Evolutionary conservation across 2,329 filamentous ascomycete species (phyloP), one percentile per base, ranked within the genome.

Genomic region (Penicillium decumbens): DNA sequence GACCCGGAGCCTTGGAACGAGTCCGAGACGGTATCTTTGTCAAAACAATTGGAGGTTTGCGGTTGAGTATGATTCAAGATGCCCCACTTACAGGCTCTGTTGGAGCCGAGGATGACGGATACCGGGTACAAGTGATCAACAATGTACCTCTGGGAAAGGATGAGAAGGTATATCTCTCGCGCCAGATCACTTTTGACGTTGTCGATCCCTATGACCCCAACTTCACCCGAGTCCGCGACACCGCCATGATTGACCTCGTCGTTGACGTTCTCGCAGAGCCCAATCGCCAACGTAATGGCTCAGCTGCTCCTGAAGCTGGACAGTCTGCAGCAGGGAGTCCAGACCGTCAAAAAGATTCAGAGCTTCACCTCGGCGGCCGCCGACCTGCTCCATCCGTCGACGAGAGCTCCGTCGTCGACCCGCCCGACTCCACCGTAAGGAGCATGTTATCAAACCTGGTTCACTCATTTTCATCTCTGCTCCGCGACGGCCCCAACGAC

Each of bases 81-180:
- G 65, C 68, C 4, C 69, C 71, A 2, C 51, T 71, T 40, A 58
- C 32, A 28, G 56, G 48, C 24, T 47, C 48, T 20, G 18, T 42
- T 3, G 51, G 46, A 18, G 50, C 41, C 30, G 43, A 60, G 29
- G 57, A 59, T 18, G 72, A 72, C 32, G 70, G 68, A 9, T 77
- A 70, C 48, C 71, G 75, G 38, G 84, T 97, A 37, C 88, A 87
- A 49, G 86, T 87, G 39, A 84, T 95, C 54, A 90, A 89, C 37
- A 88, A 87, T 58, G 80, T 91, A 35, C 81, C 87, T 1, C 76
- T 98, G 3, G 92, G 92, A 3, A 85, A 87, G 41, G 89, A 97
- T 64, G 92, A 97, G 70, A 88, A 85, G 56, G 83, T 96, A 18
- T 88, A 88, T 65, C 80, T 97, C 55, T 80, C 86, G 41, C 82